Evolutionary conservation across 176 grass and related monocot species (phyloP).

Genomic region (Aegilops bicornis): DNA sequence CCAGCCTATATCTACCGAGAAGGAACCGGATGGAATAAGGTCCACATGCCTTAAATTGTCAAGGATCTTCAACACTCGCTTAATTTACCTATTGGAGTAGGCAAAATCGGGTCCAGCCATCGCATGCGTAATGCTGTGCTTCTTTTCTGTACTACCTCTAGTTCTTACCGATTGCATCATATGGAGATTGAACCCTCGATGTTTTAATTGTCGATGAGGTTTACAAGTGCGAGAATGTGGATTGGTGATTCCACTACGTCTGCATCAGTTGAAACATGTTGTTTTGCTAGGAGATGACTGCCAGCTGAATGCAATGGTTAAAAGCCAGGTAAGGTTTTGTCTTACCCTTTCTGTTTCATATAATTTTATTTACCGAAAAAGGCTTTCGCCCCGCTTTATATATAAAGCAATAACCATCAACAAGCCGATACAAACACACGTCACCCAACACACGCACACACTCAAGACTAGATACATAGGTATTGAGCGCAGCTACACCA

Average conservation of each 20-base stretch:
- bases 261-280: slow-evolving; percentile 56
- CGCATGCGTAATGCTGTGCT: slow-evolving; percentile 60
- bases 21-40: slow-evolving; percentile 33
- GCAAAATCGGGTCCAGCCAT: slow-evolving; percentile 38
- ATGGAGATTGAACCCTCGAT: slow-evolving; percentile 40
- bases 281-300: slow-evolving; percentile 77
- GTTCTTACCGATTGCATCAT: slow-evolving; percentile 63
- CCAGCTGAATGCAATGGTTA: slow-evolving; percentile 64
- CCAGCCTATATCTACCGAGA: not conserved
- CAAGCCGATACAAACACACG: no score
- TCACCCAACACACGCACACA: no score
- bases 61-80: slow-evolving; percentile 36
- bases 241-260: slow-evolving; percentile 56
- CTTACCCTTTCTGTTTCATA: not conserved
- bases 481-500: no score
- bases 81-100: slow-evolving; percentile 15
- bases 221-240: slow-evolving; percentile 74
- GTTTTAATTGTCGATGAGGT: slow-evolving; percentile 77
- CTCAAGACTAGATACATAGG: no score
- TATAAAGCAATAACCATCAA: no score
- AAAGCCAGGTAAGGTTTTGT: slow-evolving; percentile 56
- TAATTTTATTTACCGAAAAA: not conserved
- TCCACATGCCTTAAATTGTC: slow-evolving; percentile 39
- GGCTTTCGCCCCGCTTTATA: no score
- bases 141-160: slow-evolving; percentile 69